phyloP scores from a whole-genome alignment of 345 rosid species.

The Lumnitzera littorea region DNA sequence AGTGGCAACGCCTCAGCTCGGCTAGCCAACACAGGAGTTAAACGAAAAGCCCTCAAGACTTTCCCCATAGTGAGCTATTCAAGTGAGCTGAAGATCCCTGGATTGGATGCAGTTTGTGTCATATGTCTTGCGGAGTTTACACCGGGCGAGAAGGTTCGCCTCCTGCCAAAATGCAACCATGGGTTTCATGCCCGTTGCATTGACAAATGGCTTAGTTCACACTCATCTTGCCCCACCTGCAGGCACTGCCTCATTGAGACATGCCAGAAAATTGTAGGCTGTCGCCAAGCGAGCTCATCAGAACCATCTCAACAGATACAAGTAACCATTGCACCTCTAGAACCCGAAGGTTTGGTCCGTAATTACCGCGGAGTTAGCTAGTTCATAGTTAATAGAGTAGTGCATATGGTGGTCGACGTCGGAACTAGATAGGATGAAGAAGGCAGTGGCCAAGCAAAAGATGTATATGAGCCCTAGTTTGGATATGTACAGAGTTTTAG shows the following conservation, averaged over 20 bases:
- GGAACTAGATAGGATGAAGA: not conserved
- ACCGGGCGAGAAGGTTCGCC: conserved; percentile 53
- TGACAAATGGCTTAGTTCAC: conserved; percentile 84
- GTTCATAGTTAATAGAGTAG: conserved; percentile 7
- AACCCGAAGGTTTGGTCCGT: conserved; percentile 45
- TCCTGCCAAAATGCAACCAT: conserved; percentile 78
- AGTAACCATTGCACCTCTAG: conserved; percentile 36
- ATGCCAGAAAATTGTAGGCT: conserved; percentile 65
- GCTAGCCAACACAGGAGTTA: conserved; percentile 66
- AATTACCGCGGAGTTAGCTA: conserved; percentile 30
- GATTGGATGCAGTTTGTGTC: conserved; percentile 54
- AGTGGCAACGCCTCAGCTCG: conserved; percentile 18
- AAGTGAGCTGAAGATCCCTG: conserved; percentile 39
- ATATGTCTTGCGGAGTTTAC: conserved; percentile 70
- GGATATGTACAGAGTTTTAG: no score
- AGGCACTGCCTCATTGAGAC: conserved; percentile 72
- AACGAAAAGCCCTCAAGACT: conserved; percentile 59
- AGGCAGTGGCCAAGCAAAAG: not conserved
- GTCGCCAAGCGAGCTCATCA: conserved; percentile 18
- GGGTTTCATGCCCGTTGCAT: conserved; percentile 78
- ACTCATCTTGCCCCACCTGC: conserved; percentile 96
- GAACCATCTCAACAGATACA: conserved; percentile 23
- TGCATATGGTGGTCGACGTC: conserved; percentile 16
- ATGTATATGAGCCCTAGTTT: no score
- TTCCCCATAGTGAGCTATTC: conserved; percentile 59